Evolutionary conservation across 257 asterid species (phyloP), one percentile per base, ranked within the genome.

Genomic region (Schizonepeta tenuifolia): DNA sequence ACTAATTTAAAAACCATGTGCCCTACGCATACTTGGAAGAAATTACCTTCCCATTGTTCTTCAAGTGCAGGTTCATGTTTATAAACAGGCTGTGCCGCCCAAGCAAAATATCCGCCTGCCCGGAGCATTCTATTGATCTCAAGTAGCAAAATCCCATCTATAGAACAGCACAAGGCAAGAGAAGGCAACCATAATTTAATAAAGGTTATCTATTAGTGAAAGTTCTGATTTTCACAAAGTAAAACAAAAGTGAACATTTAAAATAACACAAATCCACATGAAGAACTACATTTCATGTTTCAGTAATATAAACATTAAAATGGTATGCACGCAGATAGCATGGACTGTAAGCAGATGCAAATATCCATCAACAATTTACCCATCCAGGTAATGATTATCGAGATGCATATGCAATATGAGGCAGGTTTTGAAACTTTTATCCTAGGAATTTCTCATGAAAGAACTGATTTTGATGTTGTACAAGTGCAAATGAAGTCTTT

Each of bases 51-150:
- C 97, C 97, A 94, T 78, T 94, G 99, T 78, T 81, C 83, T 85
- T 89, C 96, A 43, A 94, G 90, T 71, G 40, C 79, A 33, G 93
- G 66, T 81, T 91, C 99, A 75, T 94, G 97, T 76, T 94, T 91
- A 79, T 94, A 91, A 69, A 91, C 97, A 57, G 99, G 97, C 79
- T 94, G 99, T 41, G 97, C 97, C 9, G 97, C 99, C 97, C 97
- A 94, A 62, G 75, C 88, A 83, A 94, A 94, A 83, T 94, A 94
- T 71, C 97, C 99, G 55, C 97, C 97, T 20, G 95, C 98, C 24
- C 97, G 88, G 65, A 94, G 97, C 89, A 94, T 76, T 86, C 99
- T 87, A 67, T 91, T 89, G 80, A 89, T 94, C 90, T 94, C 99
- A 56, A 94, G 93, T 66, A 94, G 95, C 82, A 88, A 83, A 83